These are phyloP conservation scores for Dictyophora rubrovolvata DNA, from an alignment of 768 basidiomycete species.

Conservation along the genomic window DNA sequence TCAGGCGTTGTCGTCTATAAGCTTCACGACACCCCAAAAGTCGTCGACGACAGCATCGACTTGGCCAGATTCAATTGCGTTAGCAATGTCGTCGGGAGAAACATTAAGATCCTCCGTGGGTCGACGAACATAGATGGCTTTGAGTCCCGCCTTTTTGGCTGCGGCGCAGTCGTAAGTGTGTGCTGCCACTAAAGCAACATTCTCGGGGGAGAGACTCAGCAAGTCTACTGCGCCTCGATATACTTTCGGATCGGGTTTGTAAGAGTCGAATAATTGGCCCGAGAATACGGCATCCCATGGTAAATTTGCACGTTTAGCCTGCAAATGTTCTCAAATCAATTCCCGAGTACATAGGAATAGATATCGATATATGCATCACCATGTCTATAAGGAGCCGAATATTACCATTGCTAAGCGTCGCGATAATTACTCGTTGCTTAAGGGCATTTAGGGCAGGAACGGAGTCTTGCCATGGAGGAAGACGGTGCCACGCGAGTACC, in stretches of 20 bases:
- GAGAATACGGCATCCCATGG: constrained; percentile 61
- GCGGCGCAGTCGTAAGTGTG: constrained; percentile 49
- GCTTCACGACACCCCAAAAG: constrained; percentile 20
- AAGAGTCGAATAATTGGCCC: constrained; percentile 46
- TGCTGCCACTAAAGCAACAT: constrained; percentile 55
- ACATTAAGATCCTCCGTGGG: constrained; percentile 32
- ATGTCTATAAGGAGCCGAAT: constrained; percentile 50
- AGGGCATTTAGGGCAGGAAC: constrained; percentile 37
- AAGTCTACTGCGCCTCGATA: constrained; percentile 42
- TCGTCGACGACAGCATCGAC: constrained; percentile 47
- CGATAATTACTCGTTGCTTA: constrained; percentile 41
- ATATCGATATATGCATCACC: constrained; percentile 25
- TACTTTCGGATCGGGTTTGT: constrained; percentile 49
- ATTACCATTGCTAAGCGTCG: constrained; percentile 55
- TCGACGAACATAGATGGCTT: constrained; percentile 49
- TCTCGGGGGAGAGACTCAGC: constrained; percentile 32
- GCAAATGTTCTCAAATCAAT: not conserved
- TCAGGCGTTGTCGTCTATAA: not conserved
- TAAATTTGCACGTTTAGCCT: constrained; percentile 53
- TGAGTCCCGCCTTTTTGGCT: constrained; percentile 42
- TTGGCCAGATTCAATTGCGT: constrained; percentile 44
- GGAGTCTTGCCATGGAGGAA: constrained; percentile 53
- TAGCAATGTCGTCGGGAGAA: constrained; percentile 24
- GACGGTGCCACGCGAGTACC: constrained; percentile 49
- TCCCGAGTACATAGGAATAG: not conserved